phyloP scores from a whole-genome alignment of 169 alveolate genomes.

The Babesia sp. region DNA sequence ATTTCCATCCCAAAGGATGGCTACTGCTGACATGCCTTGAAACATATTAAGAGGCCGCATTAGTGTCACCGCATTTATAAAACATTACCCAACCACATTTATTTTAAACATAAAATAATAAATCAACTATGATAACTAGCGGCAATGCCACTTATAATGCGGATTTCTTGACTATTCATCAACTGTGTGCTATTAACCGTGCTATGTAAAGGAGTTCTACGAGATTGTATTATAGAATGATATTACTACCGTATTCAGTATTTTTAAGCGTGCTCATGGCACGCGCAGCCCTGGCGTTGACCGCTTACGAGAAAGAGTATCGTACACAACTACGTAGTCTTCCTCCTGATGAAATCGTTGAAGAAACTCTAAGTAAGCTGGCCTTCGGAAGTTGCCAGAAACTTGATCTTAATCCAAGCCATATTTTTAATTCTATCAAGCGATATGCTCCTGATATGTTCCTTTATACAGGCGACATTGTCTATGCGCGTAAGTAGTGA shows the following conservation, averaged over 20 bases:
- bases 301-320: constrained; percentile 24
- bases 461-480: constrained; percentile 80
- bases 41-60: too few relatives aligned
- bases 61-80: too few relatives aligned
- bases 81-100: too few relatives aligned
- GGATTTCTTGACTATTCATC: too few relatives aligned
- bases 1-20: too few relatives aligned
- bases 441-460: constrained; percentile 76
- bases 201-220: too few relatives aligned
- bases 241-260: not conserved
- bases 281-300: not conserved
- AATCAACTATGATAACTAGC: too few relatives aligned
- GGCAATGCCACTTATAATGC: too few relatives aligned
- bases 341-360: constrained; percentile 44
- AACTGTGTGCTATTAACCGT: too few relatives aligned
- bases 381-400: constrained; percentile 70
- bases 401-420: constrained; percentile 17
- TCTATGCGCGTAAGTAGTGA: constrained; percentile 65
- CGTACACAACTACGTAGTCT: not conserved
- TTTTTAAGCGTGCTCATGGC: not conserved
- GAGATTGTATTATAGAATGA: not conserved
- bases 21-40: too few relatives aligned
- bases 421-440: constrained; percentile 35
- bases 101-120: too few relatives aligned
- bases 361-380: constrained; percentile 48